Evolutionary conservation across 305 asterid species (phyloP), one percentile per base, ranked within the genome.

Genomic region (Nicotiana rustica): DNA sequence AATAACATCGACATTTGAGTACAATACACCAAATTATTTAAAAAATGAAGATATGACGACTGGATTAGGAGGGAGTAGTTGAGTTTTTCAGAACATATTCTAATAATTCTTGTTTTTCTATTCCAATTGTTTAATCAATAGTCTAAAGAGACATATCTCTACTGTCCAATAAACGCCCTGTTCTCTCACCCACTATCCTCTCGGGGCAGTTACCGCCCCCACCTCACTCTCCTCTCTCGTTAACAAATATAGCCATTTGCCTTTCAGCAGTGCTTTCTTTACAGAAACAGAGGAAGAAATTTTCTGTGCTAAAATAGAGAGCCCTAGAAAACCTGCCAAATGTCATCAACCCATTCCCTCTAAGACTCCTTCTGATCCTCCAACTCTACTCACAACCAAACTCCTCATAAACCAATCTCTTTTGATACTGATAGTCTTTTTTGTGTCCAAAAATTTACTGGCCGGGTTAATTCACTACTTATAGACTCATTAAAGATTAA

Each of bases 51-150:
- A 75, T 18, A 75, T 8, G 80, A 57, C 66, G 80, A 87, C 19
- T 41, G 77, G 78, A 87, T 84, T 85, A 75, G 80, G 80, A n/a
- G 88, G 88, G 91, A 90, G 92, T 81, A 67, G 94, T 88, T 89
- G 86, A 81, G 56, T 61, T 15, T 76, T 65, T 25, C 65, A 75
- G 80, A 77, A 15, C 49, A 21, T 77, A 71, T 83, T 78, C 59
- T 67, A 55, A 66, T 71, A 25, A 35, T 77, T 62, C 12, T 81
- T 79, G 25, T 8, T 75, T 75, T 7, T 29, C 52, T 75, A 75
- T 75, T 49, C 21, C 21, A 73, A 0, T 21, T 73, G 44, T 49
- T 75, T 82, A 84, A 83, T 73, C 80, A 15, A 79, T 82, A 73
- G 55, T 62, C 35, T 44, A n/a, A 68, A 38, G 13, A 61, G 71